phyloP scores from a whole-genome alignment of 495 filamentous ascomycete species.

The Tuber umbilicatum region DNA sequence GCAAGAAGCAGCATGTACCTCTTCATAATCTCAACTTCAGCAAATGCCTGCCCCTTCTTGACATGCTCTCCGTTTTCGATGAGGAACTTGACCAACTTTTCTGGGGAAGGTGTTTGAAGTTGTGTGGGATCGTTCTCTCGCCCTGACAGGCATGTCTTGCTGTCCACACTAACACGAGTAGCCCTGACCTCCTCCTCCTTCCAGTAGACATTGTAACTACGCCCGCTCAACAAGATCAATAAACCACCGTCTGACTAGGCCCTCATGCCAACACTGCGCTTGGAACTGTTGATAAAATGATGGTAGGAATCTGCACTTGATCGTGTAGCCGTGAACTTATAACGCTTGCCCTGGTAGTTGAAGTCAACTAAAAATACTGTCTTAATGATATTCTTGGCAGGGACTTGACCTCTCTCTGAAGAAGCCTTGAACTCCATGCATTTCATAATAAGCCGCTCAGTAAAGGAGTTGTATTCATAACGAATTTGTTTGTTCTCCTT shows the following conservation, averaged over 20 bases:
- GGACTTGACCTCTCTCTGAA: constrained; percentile 95
- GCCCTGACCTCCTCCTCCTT: constrained; percentile 87
- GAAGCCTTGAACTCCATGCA: constrained; percentile 69
- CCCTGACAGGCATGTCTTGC: constrained; percentile 94
- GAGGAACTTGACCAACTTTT: constrained; percentile 96
- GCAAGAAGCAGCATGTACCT: constrained; percentile 98
- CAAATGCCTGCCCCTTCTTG: constrained; percentile 84
- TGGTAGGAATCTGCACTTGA: constrained; percentile 93
- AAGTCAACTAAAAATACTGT: constrained; percentile 97
- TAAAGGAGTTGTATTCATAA: no score
- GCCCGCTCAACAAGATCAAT: constrained; percentile 76
- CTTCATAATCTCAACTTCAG: constrained; percentile 99
- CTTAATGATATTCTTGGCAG: constrained; percentile 90
- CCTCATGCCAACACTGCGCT: constrained; percentile 87
- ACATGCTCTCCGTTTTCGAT: constrained; percentile 96
- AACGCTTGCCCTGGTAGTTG: constrained; percentile 90
- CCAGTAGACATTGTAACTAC: constrained; percentile 98
- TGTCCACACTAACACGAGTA: constrained; percentile 91
- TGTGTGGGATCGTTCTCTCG: constrained; percentile 99
- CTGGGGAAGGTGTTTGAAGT: constrained; percentile 85
- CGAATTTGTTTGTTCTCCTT: no score
- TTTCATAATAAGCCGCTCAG: no score
- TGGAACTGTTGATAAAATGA: constrained; percentile 97
- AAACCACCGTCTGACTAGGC: constrained; percentile 89
- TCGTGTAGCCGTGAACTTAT: constrained; percentile 96